Base-by-base conservation (phyloP, 192 early-diverging fungal genomes). In the Coemansia sp. region DNA sequence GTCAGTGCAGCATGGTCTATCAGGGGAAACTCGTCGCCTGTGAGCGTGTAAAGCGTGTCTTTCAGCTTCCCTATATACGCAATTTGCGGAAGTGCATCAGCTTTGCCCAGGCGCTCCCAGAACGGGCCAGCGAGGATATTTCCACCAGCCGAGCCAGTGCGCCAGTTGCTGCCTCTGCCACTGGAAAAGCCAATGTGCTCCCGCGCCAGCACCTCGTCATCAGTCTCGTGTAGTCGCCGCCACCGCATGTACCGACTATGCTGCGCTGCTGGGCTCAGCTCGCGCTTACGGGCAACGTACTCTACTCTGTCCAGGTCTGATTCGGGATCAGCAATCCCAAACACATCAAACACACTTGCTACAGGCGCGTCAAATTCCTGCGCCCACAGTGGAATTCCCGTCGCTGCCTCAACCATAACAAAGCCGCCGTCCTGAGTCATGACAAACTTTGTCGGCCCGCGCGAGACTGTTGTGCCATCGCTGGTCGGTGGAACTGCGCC, bases 11-110 rank as follows among this genome's bases (percentile, higher is more conserved):
- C 66, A 38, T 70, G 64, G 62, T 80, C 77, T 11, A 85, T 73
- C n/a, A 88, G 62, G 11, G 88, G 88, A 48, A 88, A 90, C 62
- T 89, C 85, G 26, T 89, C 82, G 18, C 73, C 59, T 0, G 89
- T 88, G 29, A 93, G 73, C 16, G 87, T 75, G 78, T 89, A 93
- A 12, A 90, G 82, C 20, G 78, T 87, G 62, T 88, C 89, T 22
- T 85, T 71, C 24, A 86, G 68, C 20, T 68, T 59, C 20, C 89
- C 88, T 7, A 93, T 83, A 61, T 88, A 92, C 4, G 89, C 88
- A 5, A 73, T 56, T 57, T 69, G 71, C 8, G 79, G 66, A 37
- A 59, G 56, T 1, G 63, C 12, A 3, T 54, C 56, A 41, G 58
- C 35, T 19, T 12, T 61, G 47, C 69, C 35, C 14, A 63, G n/a